A percentile compares a stretch with the other conserved stretches of the same genome.
phyloP scores from a whole-genome alignment of 2,329 filamentous ascomycete species.

The Pezicula rhizophila region DNA sequence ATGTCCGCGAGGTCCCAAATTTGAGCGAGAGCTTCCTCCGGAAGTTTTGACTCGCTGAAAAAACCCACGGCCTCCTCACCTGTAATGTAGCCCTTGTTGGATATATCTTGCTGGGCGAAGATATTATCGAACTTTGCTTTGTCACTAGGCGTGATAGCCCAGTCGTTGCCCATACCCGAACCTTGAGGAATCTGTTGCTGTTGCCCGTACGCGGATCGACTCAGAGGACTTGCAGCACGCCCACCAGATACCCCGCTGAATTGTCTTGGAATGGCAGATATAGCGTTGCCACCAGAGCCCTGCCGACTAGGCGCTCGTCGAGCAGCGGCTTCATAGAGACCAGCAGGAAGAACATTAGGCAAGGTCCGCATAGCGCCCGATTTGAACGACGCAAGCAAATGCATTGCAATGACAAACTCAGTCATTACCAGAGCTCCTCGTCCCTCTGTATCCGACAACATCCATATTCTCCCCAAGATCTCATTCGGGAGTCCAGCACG shows the following conservation, averaged over 20 bases:
- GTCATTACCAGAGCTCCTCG: conserved; percentile 78
- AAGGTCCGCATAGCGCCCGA: conserved; percentile 72
- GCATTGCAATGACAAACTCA: conserved; percentile 98
- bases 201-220: conserved; percentile 40
- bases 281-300: conserved; percentile 33
- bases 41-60: conserved; percentile 84
- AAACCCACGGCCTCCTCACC: conserved; percentile 93
- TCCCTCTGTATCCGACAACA: conserved; percentile 87
- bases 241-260: conserved; percentile 59
- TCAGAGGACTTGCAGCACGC: conserved; percentile 54
- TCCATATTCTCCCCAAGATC: conserved; percentile 91
- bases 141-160: conserved; percentile 77
- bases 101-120: conserved; percentile 77
- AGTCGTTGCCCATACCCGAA: conserved; percentile 52
- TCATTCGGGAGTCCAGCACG: conserved; percentile 87
- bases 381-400: conserved; percentile 88
- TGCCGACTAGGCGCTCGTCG: conserved; percentile 49
- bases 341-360: conserved; percentile 74
- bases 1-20: conserved; percentile 98
- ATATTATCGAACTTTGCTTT: conserved; percentile 84
- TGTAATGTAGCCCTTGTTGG: conserved; percentile 75
- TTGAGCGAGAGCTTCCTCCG: conserved; percentile 83
- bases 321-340: conserved; percentile 84
- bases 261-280: conserved; percentile 73
- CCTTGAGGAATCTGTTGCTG: conserved; percentile 24